phyloP scores from a whole-genome alignment of 2,329 filamentous ascomycete species.

The Pseudocercospora crystallina region DNA sequence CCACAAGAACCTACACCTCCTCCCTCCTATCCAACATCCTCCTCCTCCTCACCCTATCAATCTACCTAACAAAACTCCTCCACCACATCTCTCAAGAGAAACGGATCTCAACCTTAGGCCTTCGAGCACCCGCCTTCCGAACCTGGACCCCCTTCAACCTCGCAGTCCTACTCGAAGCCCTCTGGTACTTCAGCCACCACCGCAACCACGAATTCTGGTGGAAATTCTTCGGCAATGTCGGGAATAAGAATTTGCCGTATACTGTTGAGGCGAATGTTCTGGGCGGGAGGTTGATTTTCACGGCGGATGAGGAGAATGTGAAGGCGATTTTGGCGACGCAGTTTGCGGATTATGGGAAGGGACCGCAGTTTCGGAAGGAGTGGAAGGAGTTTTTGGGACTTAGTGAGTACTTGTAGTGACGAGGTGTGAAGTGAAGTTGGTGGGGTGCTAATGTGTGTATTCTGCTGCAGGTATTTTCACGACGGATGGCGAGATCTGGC shows the following conservation, averaged over 20 bases:
- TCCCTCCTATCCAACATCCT: slow-evolving; percentile 8
- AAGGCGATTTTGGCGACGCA: slow-evolving; percentile 87
- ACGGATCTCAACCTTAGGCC: slow-evolving; percentile 43
- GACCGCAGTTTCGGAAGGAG: slow-evolving; percentile 68
- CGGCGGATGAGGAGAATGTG: slow-evolving; percentile 83
- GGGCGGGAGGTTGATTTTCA: slow-evolving; percentile 66
- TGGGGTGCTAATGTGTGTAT: background rate
- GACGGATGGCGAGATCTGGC: slow-evolving; percentile 78
- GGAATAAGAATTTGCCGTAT: slow-evolving; percentile 43
- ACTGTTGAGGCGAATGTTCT: slow-evolving; percentile 62
- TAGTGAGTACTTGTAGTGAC: slow-evolving; percentile 59
- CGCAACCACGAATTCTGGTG: slow-evolving; percentile 64
- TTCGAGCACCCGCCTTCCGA: slow-evolving; percentile 43
- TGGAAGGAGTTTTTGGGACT: slow-evolving; percentile 76
- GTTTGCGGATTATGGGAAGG: slow-evolving; percentile 83
- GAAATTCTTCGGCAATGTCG: slow-evolving; percentile 47
- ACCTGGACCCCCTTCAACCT: slow-evolving; percentile 54
- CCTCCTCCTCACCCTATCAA: slow-evolving; percentile 6
- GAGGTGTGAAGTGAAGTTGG: background rate
- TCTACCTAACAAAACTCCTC: slow-evolving; percentile 21
- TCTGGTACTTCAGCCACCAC: slow-evolving; percentile 51
- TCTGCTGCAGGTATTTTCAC: slow-evolving; percentile 54
- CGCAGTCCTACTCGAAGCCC: slow-evolving; percentile 61
- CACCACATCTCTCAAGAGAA: slow-evolving; percentile 33
- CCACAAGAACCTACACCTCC: background rate